These are phyloP conservation scores for Paecilomyces sp. DNA, from an alignment of 2,329 filamentous ascomycete genomes.

Conservation along the genomic window DNA sequence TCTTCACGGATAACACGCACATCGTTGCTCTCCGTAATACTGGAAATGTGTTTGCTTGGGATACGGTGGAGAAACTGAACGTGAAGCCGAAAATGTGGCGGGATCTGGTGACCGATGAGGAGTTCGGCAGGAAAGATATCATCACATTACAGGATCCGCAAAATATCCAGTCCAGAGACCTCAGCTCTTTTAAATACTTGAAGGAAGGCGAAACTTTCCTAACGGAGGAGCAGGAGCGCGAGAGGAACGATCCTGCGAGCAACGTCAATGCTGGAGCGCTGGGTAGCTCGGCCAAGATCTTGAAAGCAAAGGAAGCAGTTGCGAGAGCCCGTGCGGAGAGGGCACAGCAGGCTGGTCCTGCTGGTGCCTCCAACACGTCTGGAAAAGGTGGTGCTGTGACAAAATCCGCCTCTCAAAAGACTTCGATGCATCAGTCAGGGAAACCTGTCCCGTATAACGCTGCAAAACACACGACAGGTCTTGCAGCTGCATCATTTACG, in stretches of 20 bases:
- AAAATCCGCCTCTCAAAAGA: constrained; percentile 12
- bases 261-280: constrained; percentile 74
- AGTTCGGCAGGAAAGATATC: constrained; percentile 84
- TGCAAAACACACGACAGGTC: constrained; percentile 81
- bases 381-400: constrained; percentile 15
- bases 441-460: constrained; percentile 65
- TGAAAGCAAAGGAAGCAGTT: constrained; percentile 89
- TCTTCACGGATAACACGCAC: constrained; percentile 96
- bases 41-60: constrained; percentile 94
- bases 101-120: constrained; percentile 78
- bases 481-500: constrained; percentile 88
- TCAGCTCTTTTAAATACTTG: constrained; percentile 83
- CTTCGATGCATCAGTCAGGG: constrained; percentile 16
- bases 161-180: constrained; percentile 72
- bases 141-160: constrained; percentile 96
- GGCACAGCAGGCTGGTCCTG: constrained; percentile 52
- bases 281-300: constrained; percentile 72
- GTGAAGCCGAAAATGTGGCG: constrained; percentile 95
- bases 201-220: constrained; percentile 68
- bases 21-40: constrained; percentile 80
- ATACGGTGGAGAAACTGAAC: constrained; percentile 91
- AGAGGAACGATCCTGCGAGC: constrained; percentile 50
- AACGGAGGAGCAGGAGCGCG: constrained; percentile 63
- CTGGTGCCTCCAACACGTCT: constrained; percentile 20
- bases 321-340: constrained; percentile 77